phyloP scores from a whole-genome alignment of 2,329 filamentous ascomycete species.

The Colletotrichum graminicola region DNA sequence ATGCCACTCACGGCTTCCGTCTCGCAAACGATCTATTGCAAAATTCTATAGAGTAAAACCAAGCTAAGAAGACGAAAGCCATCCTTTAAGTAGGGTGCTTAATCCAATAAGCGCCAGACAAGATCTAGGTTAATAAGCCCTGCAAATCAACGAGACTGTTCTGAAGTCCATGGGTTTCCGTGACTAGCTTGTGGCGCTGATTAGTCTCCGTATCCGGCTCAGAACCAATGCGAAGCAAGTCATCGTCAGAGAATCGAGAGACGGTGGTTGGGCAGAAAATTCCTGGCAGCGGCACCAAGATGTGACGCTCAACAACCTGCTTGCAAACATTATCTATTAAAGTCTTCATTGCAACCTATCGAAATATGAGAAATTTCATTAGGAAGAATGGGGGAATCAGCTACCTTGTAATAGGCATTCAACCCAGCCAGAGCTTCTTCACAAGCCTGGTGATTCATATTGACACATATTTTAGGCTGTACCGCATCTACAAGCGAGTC shows the following conservation, averaged over 20 bases:
- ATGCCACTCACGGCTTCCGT: no score
- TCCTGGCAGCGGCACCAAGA: conserved; percentile 32
- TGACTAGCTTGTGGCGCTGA: conserved; percentile 16
- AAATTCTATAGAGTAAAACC: no score
- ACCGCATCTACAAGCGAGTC: neutral
- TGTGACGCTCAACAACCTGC: conserved; percentile 45
- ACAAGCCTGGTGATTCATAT: conserved; percentile 44
- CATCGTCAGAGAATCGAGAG: conserved; percentile 13
- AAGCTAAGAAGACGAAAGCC: neutral
- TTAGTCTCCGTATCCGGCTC: conserved; percentile 23
- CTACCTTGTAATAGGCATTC: conserved; percentile 46
- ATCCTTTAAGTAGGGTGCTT: no score
- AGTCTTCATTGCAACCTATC: conserved; percentile 37
- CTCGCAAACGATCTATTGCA: accelerated
- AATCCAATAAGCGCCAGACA: no score
- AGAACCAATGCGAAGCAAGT: conserved; percentile 28
- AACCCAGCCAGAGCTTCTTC: conserved; percentile 42
- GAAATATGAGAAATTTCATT: accelerated
- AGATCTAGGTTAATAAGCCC: conserved; percentile 5
- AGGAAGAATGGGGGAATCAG: neutral
- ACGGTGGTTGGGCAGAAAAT: conserved; percentile 19
- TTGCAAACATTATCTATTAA: conserved; percentile 46
- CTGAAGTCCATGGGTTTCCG: conserved; percentile 1
- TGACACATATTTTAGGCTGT: neutral
- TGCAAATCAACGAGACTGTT: conserved; percentile 25